These are phyloP conservation scores for Kodamaea jinghongensis DNA, from an alignment of 805 yeast species.

Conservation along the genomic window DNA sequence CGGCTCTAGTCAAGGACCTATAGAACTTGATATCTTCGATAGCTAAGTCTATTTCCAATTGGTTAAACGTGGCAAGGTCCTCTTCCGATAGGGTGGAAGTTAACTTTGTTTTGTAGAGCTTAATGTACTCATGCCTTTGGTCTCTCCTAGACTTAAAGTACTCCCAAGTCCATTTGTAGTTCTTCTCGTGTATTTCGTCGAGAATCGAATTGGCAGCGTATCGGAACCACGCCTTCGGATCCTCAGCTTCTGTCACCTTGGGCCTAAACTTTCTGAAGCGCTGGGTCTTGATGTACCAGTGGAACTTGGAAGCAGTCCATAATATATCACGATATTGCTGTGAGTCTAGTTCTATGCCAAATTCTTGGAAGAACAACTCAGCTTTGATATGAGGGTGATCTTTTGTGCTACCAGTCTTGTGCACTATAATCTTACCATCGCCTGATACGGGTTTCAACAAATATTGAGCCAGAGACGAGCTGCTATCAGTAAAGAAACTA, in stretches of 20 bases:
- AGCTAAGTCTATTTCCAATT: constrained; percentile 55
- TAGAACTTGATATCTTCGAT: constrained; percentile 84
- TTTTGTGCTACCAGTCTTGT: constrained; percentile 74
- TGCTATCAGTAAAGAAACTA: constrained; percentile 33
- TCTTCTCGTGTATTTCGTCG: constrained; percentile 76
- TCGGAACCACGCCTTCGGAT: constrained; percentile 77
- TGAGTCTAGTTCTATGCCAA: constrained; percentile 82
- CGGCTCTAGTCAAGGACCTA: constrained; percentile 72
- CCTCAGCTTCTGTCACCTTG: constrained; percentile 45
- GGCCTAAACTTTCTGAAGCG: constrained; percentile 77
- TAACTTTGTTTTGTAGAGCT: constrained; percentile 63
- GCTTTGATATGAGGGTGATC: constrained; percentile 66
- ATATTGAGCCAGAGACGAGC: constrained; percentile 41
- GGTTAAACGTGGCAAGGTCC: constrained; percentile 9
- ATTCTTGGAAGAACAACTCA: constrained; percentile 79
- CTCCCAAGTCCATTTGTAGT: constrained; percentile 88
- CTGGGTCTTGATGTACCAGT: constrained; percentile 72
- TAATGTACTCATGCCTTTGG: constrained; percentile 64
- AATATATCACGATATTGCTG: constrained; percentile 80
- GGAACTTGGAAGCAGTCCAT: constrained; percentile 77
- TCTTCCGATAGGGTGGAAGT: constrained; percentile 37
- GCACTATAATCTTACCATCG: constrained; percentile 73
- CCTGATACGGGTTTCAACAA: constrained; percentile 88
- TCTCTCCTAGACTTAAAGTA: constrained; percentile 68
- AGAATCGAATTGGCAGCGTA: constrained; percentile 77